Evolutionary conservation across 495 filamentous ascomycete species (phyloP), one percentile per base, ranked within the genome.

Genomic region (Cladorrhinum samala): DNA sequence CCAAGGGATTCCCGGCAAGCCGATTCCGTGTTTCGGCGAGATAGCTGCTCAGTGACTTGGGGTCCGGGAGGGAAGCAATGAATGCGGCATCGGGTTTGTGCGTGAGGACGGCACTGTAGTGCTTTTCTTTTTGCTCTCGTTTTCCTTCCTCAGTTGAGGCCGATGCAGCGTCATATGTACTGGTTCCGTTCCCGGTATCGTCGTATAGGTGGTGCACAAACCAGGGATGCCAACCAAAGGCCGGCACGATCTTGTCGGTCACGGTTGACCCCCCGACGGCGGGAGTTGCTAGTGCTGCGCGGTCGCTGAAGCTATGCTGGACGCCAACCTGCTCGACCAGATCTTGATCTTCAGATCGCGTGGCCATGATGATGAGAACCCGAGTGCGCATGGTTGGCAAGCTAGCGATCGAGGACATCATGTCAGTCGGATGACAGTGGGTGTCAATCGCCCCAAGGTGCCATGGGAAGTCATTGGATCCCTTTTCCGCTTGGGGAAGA

Each of bases 211-310:
- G 86, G 64, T 98, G 78, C 1, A 92, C 93, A 69, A 97, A 98
- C 93, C 93, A 98, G 1, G 94, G 94, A 67, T 98, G 93, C 90
- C 92, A 96, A n/a, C 93, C 93, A 71, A 96, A 98, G 24, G 83
- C 84, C 0, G 93, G 92, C 1, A 96, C 55, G 11, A 96, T 62
- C 62, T 56, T 66, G 59, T 57, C 47, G 63, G 37, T 50, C 39
- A 47, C 47, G n/a, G 49, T 49, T 37, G 38, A 24, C 16, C 48
- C 14, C 18, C 33, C 17, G 36, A 16, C 14, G 16, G 21, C 20
- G 16, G 62, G 24, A 30, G 37, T 41, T 18, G 53, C 27, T 20
- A 65, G 25, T 11, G 40, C 48, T 4, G 52, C 48, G 16, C 50
- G 19, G 57, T 64, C 49, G 13, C 53, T 46, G 54, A 66, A 57